These are phyloP conservation scores for Naegleria lovaniensis DNA, from an alignment of 208 protist genomes.

Conservation along the genomic window DNA sequence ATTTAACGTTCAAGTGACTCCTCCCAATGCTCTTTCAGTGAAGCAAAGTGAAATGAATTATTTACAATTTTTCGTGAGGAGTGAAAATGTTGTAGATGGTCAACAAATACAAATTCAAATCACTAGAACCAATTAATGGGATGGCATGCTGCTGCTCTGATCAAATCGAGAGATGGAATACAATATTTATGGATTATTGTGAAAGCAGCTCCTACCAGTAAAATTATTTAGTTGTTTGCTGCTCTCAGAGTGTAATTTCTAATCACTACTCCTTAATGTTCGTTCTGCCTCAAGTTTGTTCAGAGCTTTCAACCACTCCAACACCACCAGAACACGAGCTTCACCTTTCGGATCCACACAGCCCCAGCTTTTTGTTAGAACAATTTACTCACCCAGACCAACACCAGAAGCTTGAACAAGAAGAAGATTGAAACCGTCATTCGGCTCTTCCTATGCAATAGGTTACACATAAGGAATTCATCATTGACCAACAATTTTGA, in stretches of 20 bases:
- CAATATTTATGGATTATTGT: no score
- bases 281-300: background rate
- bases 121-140: no score
- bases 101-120: no score
- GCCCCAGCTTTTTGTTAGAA: background rate
- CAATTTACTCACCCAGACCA: background rate
- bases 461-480: background rate
- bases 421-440: background rate
- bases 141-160: no score
- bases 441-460: background rate
- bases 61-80: background rate
- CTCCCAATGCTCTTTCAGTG: background rate
- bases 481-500: background rate
- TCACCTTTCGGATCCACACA: background rate
- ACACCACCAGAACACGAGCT: background rate
- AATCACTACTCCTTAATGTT: background rate
- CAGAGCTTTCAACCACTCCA: background rate
- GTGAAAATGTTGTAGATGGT: no score
- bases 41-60: background rate
- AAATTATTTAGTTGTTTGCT: background rate
- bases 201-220: no score
- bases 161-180: no score
- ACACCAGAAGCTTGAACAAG: background rate
- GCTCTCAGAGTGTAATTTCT: background rate
- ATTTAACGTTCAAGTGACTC: background rate